Evolutionary conservation across 805 yeast species (phyloP).

Genomic region (Yamadazyma takamatsuzukensis): DNA sequence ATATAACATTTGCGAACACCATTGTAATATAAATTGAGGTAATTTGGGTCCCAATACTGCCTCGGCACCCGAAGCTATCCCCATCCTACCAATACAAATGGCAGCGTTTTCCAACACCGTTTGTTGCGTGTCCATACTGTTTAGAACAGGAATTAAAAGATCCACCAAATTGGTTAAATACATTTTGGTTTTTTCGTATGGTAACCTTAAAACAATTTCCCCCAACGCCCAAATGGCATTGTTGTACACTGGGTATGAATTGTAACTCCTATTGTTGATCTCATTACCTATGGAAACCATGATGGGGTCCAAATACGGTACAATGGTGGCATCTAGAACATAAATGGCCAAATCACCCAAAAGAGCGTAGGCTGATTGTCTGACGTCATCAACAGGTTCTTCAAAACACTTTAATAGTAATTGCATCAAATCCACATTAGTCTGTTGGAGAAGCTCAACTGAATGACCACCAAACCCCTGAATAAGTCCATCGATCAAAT

Average conservation of each 20-base stretch:
- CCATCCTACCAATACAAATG: constrained; percentile 84
- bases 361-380: constrained; percentile 88
- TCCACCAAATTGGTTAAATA: constrained; percentile 51
- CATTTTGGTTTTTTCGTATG: constrained; percentile 44
- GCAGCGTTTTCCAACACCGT: constrained; percentile 84
- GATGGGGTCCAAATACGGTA: constrained; percentile 48
- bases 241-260: constrained; percentile 64
- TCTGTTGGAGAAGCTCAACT: constrained; percentile 47
- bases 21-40: constrained; percentile 53
- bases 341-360: constrained; percentile 83
- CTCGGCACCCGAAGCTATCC: constrained; percentile 51
- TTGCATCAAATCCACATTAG: constrained; percentile 45
- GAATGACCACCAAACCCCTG: constrained; percentile 78
- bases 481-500: constrained; percentile 85
- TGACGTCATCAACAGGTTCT: constrained; percentile 79
- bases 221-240: constrained; percentile 96
- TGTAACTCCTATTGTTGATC: constrained; percentile 49
- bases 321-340: constrained; percentile 43
- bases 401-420: constrained; percentile 66
- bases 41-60: constrained; percentile 53
- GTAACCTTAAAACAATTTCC: constrained; percentile 66
- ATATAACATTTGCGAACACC: constrained; percentile 69
- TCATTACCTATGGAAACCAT: constrained; percentile 69
- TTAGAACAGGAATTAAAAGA: constrained; percentile 57
- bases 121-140: constrained; percentile 49